Evolutionary conservation across 2,329 filamentous ascomycete species (phyloP), one percentile per base, ranked within the genome.

Genomic region (Cercospora sojina): DNA sequence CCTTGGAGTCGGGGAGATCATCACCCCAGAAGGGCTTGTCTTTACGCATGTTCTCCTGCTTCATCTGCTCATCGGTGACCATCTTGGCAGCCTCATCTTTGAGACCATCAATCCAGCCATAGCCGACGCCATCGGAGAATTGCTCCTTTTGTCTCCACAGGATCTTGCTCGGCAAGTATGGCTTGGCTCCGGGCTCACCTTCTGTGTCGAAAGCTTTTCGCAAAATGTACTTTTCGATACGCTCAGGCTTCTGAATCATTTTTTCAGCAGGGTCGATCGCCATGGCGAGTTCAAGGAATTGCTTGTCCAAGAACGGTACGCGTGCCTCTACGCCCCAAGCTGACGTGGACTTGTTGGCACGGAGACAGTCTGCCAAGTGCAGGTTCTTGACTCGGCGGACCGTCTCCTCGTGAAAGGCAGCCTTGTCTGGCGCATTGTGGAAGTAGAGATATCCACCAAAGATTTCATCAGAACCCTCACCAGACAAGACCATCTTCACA

Each of bases 91-190:
- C 95, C 76, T 90, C 91, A 81, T 98, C 95, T 86, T 97, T 98
- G 75, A 99, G 88, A 6, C 90, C 91, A 77, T 99, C 95, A 77
- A 99, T 99, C 95, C 95, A 99, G 70, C 95, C 93, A 83, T 99
- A 99, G 65, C 95, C 95, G 65, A 99, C 95, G 78, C 95, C 96
- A 76, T 99, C 96, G 23, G 70, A 96, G 85, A 99, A 99, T 83
- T 99, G 95, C 84, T 99, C 95, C 88, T 99, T 99, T 82, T 99
- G 96, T 78, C 96, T 87, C 91, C 92, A 99, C 64, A 99, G 88
- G 74, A 99, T 99, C 79, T 93, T 88, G 18, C 97, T 90, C 7
- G 96, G 95, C n/a, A 99, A 88, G 83, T 98, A 99, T 9, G 95
- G 89, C 73, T 91, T 82, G 58, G 85, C 87, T 57, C 85, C 88